Conservation (phyloP, 2,329 filamentous ascomycete species). For the Fusarium mangiferae region DNA sequence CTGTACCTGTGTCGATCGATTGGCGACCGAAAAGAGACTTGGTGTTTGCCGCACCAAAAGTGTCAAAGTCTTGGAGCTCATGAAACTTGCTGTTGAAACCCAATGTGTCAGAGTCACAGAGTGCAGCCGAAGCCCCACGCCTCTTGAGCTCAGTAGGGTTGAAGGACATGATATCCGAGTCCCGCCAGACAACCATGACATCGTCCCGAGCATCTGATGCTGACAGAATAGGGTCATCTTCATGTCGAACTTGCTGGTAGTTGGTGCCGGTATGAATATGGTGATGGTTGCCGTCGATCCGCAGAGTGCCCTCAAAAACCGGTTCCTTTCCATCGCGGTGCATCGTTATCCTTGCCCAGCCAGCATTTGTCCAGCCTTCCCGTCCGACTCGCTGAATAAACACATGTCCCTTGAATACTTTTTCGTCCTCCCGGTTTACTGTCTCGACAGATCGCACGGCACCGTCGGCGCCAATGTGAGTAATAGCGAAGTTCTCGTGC, state of each 20-base stretch:
- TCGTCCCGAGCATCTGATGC: conserved; percentile 65
- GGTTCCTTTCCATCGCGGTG: conserved; percentile 79
- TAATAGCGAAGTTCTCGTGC: conserved; percentile 77
- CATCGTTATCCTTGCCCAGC: conserved; percentile 87
- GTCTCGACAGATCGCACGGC: conserved; percentile 71
- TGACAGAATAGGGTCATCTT: conserved; percentile 74
- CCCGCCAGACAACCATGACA: conserved; percentile 90
- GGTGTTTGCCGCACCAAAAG: conserved; percentile 70
- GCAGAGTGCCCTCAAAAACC: conserved; percentile 91
- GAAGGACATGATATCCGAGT: conserved; percentile 78
- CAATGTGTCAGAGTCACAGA: conserved; percentile 80
- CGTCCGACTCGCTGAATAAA: conserved; percentile 72
- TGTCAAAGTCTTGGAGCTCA: conserved; percentile 61
- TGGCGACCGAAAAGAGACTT: conserved; percentile 78
- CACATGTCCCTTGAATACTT: conserved; percentile 83
- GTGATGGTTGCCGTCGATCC: conserved; percentile 82
- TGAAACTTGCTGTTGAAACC: conserved; percentile 78
- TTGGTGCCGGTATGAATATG: conserved; percentile 82
- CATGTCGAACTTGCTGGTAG: conserved; percentile 78
- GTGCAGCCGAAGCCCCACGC: conserved; percentile 60
- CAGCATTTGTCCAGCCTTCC: conserved; percentile 78
- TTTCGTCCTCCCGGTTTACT: conserved; percentile 78
- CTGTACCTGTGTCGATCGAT: conserved; percentile 72
- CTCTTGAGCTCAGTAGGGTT: conserved; percentile 72
- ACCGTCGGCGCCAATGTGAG: conserved; percentile 78